phyloP scores from a whole-genome alignment of 257 asterid genomes.

The Apocynum venetum region DNA sequence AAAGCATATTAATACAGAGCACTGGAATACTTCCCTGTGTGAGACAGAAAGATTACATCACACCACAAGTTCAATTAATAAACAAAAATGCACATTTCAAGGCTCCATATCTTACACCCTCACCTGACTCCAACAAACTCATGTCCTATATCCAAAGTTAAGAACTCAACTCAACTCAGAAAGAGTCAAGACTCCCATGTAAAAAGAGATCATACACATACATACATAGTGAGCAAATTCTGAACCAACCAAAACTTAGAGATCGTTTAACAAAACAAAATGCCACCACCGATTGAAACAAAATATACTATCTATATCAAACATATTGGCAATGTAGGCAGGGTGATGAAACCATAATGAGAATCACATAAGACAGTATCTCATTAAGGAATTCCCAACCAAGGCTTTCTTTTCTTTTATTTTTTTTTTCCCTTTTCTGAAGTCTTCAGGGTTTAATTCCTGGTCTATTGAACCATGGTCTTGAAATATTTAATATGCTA shows the following conservation, averaged over 20 bases:
- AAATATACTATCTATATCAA: background rate
- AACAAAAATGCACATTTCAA: background rate
- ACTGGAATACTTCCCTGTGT: constrained; percentile 74
- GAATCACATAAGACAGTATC: background rate
- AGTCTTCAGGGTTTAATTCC: too few species aligned
- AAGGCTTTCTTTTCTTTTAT: background rate
- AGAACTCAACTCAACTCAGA: background rate
- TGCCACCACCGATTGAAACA: background rate
- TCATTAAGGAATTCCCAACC: background rate
- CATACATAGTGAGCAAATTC: background rate
- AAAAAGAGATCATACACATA: background rate
- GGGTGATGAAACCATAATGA: background rate
- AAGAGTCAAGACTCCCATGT: background rate
- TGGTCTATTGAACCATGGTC: background rate
- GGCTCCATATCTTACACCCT: background rate
- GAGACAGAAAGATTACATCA: constrained; percentile 15
- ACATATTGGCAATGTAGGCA: background rate
- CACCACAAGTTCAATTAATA: constrained; percentile 22
- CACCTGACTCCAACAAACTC: background rate
- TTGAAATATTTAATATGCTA: background rate
- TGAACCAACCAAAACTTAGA: background rate
- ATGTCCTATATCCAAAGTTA: background rate
- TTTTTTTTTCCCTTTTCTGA: too few species aligned
- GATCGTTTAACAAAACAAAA: background rate
- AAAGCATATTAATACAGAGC: constrained; percentile 82